These are phyloP conservation scores for Bretschneidera sinensis DNA, from an alignment of 345 rosid genomes.

Conservation along the genomic window DNA sequence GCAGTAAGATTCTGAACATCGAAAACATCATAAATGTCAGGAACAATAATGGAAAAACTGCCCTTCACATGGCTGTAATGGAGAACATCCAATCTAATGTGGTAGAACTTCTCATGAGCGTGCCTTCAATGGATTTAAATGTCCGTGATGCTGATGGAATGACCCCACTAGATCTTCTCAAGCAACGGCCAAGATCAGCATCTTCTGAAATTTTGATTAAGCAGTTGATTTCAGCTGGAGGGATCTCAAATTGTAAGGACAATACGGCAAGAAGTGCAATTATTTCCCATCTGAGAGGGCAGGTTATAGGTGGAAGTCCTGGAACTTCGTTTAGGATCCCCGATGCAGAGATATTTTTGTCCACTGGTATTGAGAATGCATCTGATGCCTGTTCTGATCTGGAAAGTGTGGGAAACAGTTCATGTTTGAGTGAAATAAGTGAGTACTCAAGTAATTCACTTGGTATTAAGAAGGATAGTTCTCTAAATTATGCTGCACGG, in stretches of 20 bases:
- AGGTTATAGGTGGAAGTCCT: constrained; percentile 61
- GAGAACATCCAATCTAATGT: constrained; percentile 56
- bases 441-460: constrained; percentile 23
- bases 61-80: constrained; percentile 71
- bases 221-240: constrained; percentile 78
- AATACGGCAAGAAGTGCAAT: constrained; percentile 30
- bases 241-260: constrained; percentile 45
- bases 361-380: constrained; percentile 40
- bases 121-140: constrained; percentile 50
- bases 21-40: constrained; percentile 49
- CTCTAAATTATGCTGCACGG: constrained; percentile 36
- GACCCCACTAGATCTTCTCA: constrained; percentile 83
- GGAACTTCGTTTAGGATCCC: constrained; percentile 80
- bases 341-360: constrained; percentile 82
- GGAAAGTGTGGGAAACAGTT: constrained; percentile 31
- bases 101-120: constrained; percentile 67
- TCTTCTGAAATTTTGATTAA: constrained; percentile 74
- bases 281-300: constrained; percentile 49
- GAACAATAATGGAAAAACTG: constrained; percentile 72
- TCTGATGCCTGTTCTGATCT: constrained; percentile 28
- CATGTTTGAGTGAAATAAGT: constrained; percentile 43
- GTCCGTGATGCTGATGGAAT: constrained; percentile 58
- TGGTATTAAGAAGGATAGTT: constrained; percentile 21
- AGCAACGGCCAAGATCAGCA: constrained; percentile 55
- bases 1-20: constrained; percentile 35